Evolutionary conservation across 2,329 filamentous ascomycete genomes (phyloP), one percentile per base, ranked within the genome.

Genomic region (Leptographium radiaticola): DNA sequence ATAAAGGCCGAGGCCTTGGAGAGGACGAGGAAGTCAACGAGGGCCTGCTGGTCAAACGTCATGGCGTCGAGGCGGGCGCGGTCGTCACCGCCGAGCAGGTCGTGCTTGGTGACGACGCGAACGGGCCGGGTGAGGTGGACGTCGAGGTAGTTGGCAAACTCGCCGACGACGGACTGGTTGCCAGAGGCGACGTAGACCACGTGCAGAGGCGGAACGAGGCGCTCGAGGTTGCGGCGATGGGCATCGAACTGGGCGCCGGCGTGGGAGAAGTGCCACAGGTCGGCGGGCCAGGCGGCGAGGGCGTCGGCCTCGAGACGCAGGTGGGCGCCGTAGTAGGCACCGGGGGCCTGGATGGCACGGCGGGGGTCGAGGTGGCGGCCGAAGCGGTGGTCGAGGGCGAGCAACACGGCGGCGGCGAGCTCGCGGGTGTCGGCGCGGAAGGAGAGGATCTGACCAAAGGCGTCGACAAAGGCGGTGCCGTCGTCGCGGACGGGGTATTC

Each of bases 401-500:
- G 60, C 4, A 67, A 58, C 9, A 64, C 62, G 51, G 59, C 59
- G 18, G 64, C 65, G 0, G 65, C 62, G 11, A 66, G 56, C 4
- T 55, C 61, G 43, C 63, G 63, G 4, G 64, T 64, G 51, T 66
- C 64, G 50, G 57, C 59, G 8, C 65, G 62, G 54, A 66, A 67
- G 10, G 64, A 65, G 16, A 66, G 52, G 49, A 66, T 60, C 59
- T 66, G 66, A 60, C 65, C 65, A 52, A 65, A 66, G 53, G 64
- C 61, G 58, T 60, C 60, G 2, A 62, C 65, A 34, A 70, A 66
- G 13, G 58, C 60, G 45, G 60, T 57, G 39, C 67, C 67, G 57
- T 70, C 67, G 47, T 62, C 62, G 45, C 60, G 62, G 5, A 65
- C 64, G 11, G 68, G 68, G 51, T 69, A 70, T 48, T 68, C 64